phyloP scores from a whole-genome alignment of 2,329 filamentous ascomycete species.

The Calonectria naviculata region DNA sequence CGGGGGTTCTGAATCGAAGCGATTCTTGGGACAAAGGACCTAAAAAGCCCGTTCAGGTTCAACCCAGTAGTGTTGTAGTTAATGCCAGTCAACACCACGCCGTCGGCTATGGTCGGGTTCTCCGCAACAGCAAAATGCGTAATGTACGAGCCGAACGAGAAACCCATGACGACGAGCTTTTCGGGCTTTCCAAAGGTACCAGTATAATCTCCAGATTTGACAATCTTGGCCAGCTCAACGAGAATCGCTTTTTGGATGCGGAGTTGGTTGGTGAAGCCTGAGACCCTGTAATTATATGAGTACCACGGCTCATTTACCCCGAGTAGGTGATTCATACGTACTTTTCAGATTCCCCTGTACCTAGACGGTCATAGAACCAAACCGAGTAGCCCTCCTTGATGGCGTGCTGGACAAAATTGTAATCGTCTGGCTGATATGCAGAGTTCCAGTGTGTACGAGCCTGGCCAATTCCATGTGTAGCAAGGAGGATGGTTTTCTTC shows the following conservation, averaged over 20 bases:
- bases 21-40: constrained; percentile 28
- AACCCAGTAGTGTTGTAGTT: constrained; percentile 27
- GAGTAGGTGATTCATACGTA: background rate
- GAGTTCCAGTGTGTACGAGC: constrained; percentile 31
- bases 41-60: constrained; percentile 22
- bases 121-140: constrained; percentile 28
- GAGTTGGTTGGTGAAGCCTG: constrained; percentile 29
- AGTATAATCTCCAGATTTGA: constrained; percentile 26
- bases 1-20: constrained; percentile 26
- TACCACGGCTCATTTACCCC: too few relatives aligned
- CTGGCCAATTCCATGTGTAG: constrained; percentile 30
- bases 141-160: constrained; percentile 30
- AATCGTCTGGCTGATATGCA: constrained; percentile 24
- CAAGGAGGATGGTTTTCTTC: constrained; percentile 26
- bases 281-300: constrained; percentile 13
- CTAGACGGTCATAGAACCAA: constrained; percentile 32
- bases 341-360: constrained; percentile 27
- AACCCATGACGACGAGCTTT: constrained; percentile 30
- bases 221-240: constrained; percentile 23
- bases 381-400: constrained; percentile 28
- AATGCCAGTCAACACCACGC: constrained; percentile 23
- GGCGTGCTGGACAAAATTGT: constrained; percentile 32
- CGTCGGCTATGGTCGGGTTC: constrained; percentile 25
- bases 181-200: constrained; percentile 23
- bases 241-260: constrained; percentile 29